Evolutionary conservation across 2,329 filamentous ascomycete species (phyloP).

Genomic region (Talaromyces verruculosus): DNA sequence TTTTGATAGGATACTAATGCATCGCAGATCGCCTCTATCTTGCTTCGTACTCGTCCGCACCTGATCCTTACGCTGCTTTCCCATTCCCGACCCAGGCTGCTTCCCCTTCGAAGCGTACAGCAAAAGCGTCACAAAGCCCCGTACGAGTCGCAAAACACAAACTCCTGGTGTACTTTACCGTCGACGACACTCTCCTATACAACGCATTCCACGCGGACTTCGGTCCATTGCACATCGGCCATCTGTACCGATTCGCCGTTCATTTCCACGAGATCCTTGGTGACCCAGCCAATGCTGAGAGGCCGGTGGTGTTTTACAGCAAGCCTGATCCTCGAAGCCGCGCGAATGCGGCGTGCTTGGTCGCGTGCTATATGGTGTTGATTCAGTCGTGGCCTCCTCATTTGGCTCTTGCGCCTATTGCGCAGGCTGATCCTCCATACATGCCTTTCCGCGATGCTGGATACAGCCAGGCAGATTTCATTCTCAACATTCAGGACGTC

Average conservation of each 20-base stretch:
- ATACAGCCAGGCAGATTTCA: slow-evolving; percentile 97
- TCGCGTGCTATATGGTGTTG: slow-evolving; percentile 98
- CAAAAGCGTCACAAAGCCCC: slow-evolving; percentile 62
- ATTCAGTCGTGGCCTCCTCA: slow-evolving; percentile 98
- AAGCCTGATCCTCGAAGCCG: slow-evolving; percentile 84
- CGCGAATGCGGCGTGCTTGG: slow-evolving; percentile 86
- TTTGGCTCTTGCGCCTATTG: slow-evolving; percentile 89
- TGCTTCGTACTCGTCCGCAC: slow-evolving; percentile 81
- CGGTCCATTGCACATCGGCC: slow-evolving; percentile 93
- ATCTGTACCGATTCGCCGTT: slow-evolving; percentile 93
- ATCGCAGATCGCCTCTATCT: slow-evolving; percentile 84
- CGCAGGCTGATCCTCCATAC: slow-evolving; percentile 92
- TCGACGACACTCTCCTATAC: slow-evolving; percentile 89
- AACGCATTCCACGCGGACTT: slow-evolving; percentile 99
- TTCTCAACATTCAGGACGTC: slow-evolving; percentile 91
- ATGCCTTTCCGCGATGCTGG: slow-evolving; percentile 99
- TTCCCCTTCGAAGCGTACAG: slow-evolving; percentile 74
- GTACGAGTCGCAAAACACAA: slow-evolving; percentile 55
- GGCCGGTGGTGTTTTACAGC: slow-evolving; percentile 95
- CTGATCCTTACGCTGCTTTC: slow-evolving; percentile 78
- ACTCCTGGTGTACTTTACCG: slow-evolving; percentile 87
- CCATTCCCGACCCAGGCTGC: slow-evolving; percentile 68
- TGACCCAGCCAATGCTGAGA: slow-evolving; percentile 83
- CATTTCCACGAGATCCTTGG: slow-evolving; percentile 94
- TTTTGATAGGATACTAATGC: neutral